Evolutionary conservation across 495 filamentous ascomycete genomes (phyloP).

Genomic region (Hypoxylon trugodes): DNA sequence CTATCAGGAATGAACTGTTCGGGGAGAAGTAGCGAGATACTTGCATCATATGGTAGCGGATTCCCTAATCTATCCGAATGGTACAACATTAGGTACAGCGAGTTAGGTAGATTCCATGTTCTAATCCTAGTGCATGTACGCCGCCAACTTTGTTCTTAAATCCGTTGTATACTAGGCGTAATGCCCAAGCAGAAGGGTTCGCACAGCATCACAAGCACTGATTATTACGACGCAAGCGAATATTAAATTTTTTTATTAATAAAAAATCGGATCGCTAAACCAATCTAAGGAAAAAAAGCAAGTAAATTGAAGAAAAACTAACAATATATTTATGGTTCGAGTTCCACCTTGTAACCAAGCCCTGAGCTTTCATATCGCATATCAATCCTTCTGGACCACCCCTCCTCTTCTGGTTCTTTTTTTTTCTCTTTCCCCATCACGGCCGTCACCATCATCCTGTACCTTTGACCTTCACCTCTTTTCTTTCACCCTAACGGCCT

Average conservation of each 20-base stretch:
- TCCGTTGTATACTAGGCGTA: constrained; percentile 5
- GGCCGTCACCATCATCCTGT: constrained; percentile 16
- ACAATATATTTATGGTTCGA: neutral
- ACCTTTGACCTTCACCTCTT: constrained; percentile 26
- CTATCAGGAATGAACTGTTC: neutral
- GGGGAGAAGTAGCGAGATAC: constrained; percentile 2
- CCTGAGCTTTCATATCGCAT: constrained; percentile 11
- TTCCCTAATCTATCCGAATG: constrained; percentile 31
- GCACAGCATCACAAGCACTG: too few relatives aligned
- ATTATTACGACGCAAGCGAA: neutral
- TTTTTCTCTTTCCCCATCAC: constrained; percentile 12
- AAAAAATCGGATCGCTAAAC: neutral
- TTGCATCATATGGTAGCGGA: neutral
- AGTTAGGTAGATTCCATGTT: constrained; percentile 2
- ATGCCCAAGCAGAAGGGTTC: too few relatives aligned
- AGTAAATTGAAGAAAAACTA: neutral
- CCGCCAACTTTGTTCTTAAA: neutral
- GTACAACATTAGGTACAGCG: constrained; percentile 7
- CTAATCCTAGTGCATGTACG: neutral
- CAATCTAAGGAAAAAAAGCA: neutral
- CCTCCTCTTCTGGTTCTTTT: constrained; percentile 14
- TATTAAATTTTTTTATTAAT: neutral
- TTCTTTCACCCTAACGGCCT: constrained; percentile 32
- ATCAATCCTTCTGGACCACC: constrained; percentile 25
- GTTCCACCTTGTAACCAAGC: constrained; percentile 16